Evolutionary conservation across 2,329 filamentous ascomycete species (phyloP).

Genomic region (Phialophora chinensis): DNA sequence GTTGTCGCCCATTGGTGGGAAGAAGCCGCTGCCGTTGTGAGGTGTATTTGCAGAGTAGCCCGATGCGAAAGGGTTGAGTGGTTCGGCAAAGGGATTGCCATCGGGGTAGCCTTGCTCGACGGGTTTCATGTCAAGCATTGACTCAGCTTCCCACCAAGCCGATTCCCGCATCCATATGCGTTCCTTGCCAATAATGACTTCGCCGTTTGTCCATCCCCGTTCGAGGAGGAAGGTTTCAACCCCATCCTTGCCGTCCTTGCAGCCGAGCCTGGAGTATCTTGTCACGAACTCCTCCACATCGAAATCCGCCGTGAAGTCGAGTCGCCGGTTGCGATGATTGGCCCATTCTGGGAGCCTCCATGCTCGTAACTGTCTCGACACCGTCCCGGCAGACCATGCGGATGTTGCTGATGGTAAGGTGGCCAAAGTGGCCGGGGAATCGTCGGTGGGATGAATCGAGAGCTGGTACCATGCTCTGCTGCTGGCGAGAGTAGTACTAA

Average conservation of each 20-base stretch:
- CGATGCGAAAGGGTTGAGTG: slow-evolving; percentile 62
- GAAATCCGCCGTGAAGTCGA: slow-evolving; percentile 97
- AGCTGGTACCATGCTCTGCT: slow-evolving; percentile 97
- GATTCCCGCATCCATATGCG: slow-evolving; percentile 93
- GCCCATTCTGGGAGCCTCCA: slow-evolving; percentile 98
- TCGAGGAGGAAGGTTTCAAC: slow-evolving; percentile 94
- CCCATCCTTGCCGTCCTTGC: slow-evolving; percentile 86
- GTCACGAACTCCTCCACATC: slow-evolving; percentile 89
- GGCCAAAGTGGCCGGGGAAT: slow-evolving; percentile 76
- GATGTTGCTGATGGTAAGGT: slow-evolving; percentile 74
- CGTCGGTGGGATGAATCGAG: slow-evolving; percentile 87
- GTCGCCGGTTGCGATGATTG: slow-evolving; percentile 84
- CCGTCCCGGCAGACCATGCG: slow-evolving; percentile 88
- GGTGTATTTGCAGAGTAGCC: slow-evolving; percentile 69
- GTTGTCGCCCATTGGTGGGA: slow-evolving; percentile 66
- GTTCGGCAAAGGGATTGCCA: slow-evolving; percentile 41
- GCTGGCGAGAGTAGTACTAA: slow-evolving; percentile 74
- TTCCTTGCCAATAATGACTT: slow-evolving; percentile 88
- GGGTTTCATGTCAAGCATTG: slow-evolving; percentile 88
- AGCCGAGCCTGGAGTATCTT: slow-evolving; percentile 82
- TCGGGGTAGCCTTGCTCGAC: slow-evolving; percentile 51
- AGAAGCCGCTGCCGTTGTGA: slow-evolving; percentile 67
- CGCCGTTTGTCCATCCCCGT: slow-evolving; percentile 96
- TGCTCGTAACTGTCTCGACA: slow-evolving; percentile 88
- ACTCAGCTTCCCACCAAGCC: slow-evolving; percentile 98